These are phyloP conservation scores for Microcera coccophila DNA, from an alignment of 2,329 filamentous ascomycete species.

Conservation along the genomic window DNA sequence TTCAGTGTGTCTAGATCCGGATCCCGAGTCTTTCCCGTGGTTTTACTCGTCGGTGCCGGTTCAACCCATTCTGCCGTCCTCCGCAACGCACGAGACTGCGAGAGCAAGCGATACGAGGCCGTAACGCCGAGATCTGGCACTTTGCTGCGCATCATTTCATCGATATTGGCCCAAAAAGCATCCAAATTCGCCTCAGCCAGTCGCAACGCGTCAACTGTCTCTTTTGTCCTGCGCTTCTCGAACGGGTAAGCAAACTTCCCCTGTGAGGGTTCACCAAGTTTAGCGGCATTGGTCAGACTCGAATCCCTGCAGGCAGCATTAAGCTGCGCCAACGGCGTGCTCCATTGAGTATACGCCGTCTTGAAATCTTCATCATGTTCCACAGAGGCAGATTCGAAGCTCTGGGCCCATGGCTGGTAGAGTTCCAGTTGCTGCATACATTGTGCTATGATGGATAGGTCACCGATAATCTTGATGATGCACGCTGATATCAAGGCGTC, in stretches of 20 bases:
- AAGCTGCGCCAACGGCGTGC: constrained; percentile 9
- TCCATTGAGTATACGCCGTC: constrained; percentile 21
- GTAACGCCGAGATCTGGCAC: constrained; percentile 18
- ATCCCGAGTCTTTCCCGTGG: neutral
- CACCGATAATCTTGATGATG: constrained; percentile 36
- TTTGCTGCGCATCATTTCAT: constrained; percentile 11
- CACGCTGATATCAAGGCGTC: constrained; percentile 36
- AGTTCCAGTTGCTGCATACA: constrained; percentile 42
- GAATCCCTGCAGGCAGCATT: constrained; percentile 11
- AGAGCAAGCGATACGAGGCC: constrained; percentile 29
- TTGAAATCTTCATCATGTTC: constrained; percentile 25
- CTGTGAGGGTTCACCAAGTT: constrained; percentile 32
- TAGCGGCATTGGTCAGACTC: constrained; percentile 9
- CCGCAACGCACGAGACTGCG: constrained; percentile 35
- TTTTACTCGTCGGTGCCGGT: constrained; percentile 15
- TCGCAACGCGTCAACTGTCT: constrained; percentile 42
- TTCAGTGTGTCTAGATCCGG: constrained; percentile 5
- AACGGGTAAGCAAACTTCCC: constrained; percentile 41
- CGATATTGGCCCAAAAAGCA: constrained; percentile 8
- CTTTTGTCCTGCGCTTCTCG: constrained; percentile 43
- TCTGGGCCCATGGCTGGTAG: constrained; percentile 47
- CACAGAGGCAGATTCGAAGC: constrained; percentile 32
- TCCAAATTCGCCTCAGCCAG: constrained; percentile 43
- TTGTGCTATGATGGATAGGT: constrained; percentile 44
- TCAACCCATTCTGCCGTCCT: constrained; percentile 50